Conservation (phyloP, 768 basidiomycete genomes). For the Royoungia palumana region DNA sequence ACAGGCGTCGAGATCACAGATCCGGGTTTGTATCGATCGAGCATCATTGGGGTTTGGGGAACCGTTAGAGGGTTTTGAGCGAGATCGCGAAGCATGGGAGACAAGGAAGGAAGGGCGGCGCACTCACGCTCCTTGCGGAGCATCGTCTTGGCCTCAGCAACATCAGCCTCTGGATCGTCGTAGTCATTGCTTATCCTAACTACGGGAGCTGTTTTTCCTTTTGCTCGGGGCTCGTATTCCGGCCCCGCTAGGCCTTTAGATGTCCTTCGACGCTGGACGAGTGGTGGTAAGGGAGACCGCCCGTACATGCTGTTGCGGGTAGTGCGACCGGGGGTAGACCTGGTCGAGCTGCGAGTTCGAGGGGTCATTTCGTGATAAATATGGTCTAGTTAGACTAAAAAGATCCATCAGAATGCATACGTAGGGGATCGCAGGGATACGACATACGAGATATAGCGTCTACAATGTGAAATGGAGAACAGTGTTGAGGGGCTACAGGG, state of each 20-base stretch:
- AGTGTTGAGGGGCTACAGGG: not conserved
- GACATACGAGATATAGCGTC: not conserved
- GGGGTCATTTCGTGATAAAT: conserved; percentile 29
- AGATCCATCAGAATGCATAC: not conserved
- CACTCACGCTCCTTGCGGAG: conserved; percentile 9
- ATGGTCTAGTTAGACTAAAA: not conserved
- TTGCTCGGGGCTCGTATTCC: too few relatives aligned
- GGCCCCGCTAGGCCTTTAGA: too few relatives aligned
- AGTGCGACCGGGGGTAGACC: conserved; percentile 13
- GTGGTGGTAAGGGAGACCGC: conserved; percentile 6
- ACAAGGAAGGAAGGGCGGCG: conserved; percentile 8
- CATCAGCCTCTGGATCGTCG: conserved; percentile 9
- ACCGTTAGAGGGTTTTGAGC: not conserved
- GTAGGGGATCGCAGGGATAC: not conserved
- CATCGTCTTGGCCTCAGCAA: not conserved
- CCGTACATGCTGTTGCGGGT: conserved; percentile 24
- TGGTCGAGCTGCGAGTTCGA: conserved; percentile 20
- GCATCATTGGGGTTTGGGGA: conserved; percentile 21
- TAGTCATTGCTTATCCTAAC: not conserved
- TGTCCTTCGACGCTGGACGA: too few relatives aligned
- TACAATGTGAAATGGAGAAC: not conserved
- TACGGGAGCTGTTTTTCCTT: not conserved
- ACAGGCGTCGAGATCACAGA: conserved; percentile 31
- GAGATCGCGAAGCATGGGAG: not conserved
- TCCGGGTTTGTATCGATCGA: conserved; percentile 26